These are phyloP conservation scores for Cyphellophora attinorum DNA, from an alignment of 2,329 filamentous ascomycete species.

Conservation along the genomic window DNA sequence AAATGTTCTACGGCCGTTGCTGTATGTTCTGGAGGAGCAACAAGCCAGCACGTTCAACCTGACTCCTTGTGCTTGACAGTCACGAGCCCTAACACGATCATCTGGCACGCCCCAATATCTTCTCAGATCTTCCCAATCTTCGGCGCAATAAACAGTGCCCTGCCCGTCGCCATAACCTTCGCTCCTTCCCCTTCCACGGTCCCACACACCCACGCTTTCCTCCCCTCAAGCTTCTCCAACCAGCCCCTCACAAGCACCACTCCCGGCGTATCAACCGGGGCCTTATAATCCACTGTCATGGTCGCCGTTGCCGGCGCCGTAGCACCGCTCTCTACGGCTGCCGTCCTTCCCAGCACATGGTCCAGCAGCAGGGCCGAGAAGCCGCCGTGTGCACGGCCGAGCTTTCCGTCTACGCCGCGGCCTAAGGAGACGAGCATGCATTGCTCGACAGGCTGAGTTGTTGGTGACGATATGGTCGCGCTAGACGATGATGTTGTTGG, in stretches of 20 bases:
- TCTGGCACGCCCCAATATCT: too few species aligned
- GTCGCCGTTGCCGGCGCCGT: conserved; percentile 11
- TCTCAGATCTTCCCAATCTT: too few species aligned
- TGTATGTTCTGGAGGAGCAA: too few species aligned
- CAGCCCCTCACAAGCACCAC: conserved; percentile 9
- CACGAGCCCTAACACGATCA: too few species aligned
- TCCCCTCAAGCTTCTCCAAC: conserved; percentile 8
- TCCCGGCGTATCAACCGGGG: conserved; percentile 10
- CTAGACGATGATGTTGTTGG: neutral
- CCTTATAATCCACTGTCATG: conserved; percentile 13
- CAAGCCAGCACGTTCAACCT: too few species aligned
- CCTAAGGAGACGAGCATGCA: conserved; percentile 10
- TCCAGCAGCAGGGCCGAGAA: conserved; percentile 12
- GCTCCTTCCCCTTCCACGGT: conserved; percentile 8
- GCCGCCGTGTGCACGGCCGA: conserved; percentile 11
- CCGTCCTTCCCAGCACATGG: conserved; percentile 9
- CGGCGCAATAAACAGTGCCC: conserved; percentile 9
- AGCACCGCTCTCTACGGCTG: conserved; percentile 2
- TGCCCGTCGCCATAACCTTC: conserved; percentile 7
- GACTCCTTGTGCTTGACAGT: too few species aligned
- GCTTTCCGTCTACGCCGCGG: conserved; percentile 8
- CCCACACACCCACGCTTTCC: conserved; percentile 12
- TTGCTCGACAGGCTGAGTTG: conserved; percentile 2
- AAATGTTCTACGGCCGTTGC: too few species aligned
- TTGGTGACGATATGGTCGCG: neutral